phyloP scores from a whole-genome alignment of 2,329 filamentous ascomycete species.

The Nannizzia gypsea region DNA sequence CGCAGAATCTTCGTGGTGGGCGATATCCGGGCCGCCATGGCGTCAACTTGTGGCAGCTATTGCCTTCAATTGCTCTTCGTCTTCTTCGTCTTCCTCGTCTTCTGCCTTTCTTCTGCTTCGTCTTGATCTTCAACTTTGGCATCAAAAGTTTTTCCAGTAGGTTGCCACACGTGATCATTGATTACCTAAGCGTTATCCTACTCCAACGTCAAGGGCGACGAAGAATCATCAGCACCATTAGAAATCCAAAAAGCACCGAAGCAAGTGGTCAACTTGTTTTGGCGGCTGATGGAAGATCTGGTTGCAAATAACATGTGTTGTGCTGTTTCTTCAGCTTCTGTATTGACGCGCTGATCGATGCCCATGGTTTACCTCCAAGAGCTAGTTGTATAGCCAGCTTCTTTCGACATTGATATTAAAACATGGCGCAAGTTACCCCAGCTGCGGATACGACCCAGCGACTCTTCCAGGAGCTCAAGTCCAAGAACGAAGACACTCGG shows the following conservation, averaged over 20 bases:
- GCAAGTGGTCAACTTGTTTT: background rate
- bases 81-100: background rate
- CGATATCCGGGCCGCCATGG: slow-evolving; percentile 36
- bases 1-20: slow-evolving; percentile 61
- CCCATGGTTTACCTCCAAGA: background rate
- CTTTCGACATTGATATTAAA: slow-evolving; percentile 11
- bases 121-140: background rate
- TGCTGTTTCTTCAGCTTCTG: background rate
- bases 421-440: slow-evolving; percentile 37
- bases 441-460: slow-evolving; percentile 42
- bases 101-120: background rate
- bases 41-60: background rate
- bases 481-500: slow-evolving; percentile 41
- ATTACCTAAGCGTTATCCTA: background rate
- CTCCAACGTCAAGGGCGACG: background rate
- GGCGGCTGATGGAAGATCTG: background rate
- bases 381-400: background rate
- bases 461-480: slow-evolving; percentile 47
- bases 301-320: background rate
- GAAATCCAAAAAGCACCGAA: background rate
- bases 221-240: background rate
- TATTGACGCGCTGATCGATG: background rate
- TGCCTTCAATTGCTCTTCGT: background rate
- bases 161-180: background rate
- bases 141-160: background rate